These are phyloP conservation scores for Globisporangium heterothallicum DNA, from an alignment of 352 stramenopile genomes.

Conservation along the genomic window DNA sequence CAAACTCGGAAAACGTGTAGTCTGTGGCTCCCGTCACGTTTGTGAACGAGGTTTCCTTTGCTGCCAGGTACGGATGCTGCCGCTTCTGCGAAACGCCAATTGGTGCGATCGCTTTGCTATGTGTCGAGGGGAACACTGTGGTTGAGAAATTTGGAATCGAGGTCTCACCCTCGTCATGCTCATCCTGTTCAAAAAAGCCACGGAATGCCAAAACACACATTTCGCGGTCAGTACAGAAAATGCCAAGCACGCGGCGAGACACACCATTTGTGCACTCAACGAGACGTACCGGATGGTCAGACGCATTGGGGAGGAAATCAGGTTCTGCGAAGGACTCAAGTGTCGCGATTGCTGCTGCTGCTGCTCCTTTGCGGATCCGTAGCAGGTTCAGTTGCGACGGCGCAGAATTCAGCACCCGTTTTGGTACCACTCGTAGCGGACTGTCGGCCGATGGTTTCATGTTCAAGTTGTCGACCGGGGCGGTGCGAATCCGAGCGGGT, in stretches of 20 bases:
- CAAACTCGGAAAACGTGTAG: constrained; percentile 26
- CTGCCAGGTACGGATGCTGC: background rate
- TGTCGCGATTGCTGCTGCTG: background rate
- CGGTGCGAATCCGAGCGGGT: constrained; percentile 1
- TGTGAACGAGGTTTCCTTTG: background rate
- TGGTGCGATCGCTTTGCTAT: background rate
- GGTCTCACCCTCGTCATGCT: constrained; percentile 1
- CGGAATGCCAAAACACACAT: background rate
- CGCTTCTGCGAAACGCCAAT: background rate
- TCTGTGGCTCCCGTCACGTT: constrained; percentile 1
- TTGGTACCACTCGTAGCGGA: background rate
- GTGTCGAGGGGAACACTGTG: background rate
- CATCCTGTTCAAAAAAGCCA: too few relatives aligned
- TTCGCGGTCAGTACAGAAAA: too few relatives aligned
- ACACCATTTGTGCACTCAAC: background rate
- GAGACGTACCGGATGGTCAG: constrained; percentile 3
- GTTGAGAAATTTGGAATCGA: constrained; percentile 13
- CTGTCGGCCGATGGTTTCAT: background rate
- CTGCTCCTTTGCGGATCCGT: constrained; percentile 1
- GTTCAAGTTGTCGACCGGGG: background rate
- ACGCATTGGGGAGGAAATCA: constrained; percentile 5
- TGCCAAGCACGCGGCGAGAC: too few relatives aligned
- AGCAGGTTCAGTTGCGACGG: constrained; percentile 7
- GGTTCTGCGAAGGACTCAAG: background rate
- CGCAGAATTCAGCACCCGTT: constrained; percentile 6